phyloP scores from a whole-genome alignment of 2,329 filamentous ascomycete species.

The Metarhizium robertsii region DNA sequence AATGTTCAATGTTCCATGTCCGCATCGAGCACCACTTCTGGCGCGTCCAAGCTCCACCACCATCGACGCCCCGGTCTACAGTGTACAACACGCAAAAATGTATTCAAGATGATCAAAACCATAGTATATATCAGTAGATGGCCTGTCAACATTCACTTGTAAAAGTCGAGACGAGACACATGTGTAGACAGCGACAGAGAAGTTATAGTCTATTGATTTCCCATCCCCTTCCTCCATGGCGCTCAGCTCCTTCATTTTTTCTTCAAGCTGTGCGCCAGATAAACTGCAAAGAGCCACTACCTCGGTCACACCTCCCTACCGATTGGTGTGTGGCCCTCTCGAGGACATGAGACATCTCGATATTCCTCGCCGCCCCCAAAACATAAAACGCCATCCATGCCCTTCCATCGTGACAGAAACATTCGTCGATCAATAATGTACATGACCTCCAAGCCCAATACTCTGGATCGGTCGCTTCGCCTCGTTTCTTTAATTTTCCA shows the following conservation, averaged over 20 bases:
- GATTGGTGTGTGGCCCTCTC: background rate
- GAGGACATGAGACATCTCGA: background rate
- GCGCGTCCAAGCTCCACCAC: too few relatives aligned
- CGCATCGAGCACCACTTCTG: too few relatives aligned
- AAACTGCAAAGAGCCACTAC: background rate
- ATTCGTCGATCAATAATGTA: slow-evolving; percentile 11
- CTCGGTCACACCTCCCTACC: background rate
- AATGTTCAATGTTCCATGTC: too few relatives aligned
- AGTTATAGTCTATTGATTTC: background rate
- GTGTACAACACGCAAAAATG: too few relatives aligned
- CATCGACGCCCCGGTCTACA: too few relatives aligned
- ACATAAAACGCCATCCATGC: slow-evolving; percentile 9
- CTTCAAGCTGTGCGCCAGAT: background rate
- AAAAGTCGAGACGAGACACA: background rate
- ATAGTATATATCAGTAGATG: too few relatives aligned
- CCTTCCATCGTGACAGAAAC: slow-evolving; percentile 11
- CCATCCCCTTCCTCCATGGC: background rate
- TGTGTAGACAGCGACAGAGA: background rate
- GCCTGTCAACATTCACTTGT: too few relatives aligned
- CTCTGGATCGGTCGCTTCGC: background rate
- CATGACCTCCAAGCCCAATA: slow-evolving; percentile 4
- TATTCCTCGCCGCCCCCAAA: background rate
- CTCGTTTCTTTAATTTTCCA: background rate
- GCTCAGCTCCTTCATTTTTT: background rate
- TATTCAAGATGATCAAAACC: too few relatives aligned